A percentile compares a stretch with the other conserved stretches of the same genome.
Conservation (phyloP, 2,329 filamentous ascomycete genomes). For the Pyricularia sp. region DNA sequence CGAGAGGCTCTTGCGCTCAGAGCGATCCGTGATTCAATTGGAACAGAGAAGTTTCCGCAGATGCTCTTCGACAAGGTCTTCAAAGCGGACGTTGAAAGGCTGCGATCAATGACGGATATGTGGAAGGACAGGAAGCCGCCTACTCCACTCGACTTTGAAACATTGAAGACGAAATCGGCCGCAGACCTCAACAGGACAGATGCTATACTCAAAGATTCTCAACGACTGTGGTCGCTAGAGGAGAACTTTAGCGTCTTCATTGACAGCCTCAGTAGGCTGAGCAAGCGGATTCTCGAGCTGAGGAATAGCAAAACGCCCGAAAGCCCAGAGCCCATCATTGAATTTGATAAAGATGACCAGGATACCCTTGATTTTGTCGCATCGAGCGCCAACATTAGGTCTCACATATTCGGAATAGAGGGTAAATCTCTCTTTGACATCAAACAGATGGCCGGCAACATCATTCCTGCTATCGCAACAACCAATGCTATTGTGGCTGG, state of each 20-base stretch:
- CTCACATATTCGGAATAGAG: slow-evolving; percentile 79
- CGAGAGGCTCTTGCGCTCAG: slow-evolving; percentile 75
- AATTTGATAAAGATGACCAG: slow-evolving; percentile 92
- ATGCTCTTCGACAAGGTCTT: slow-evolving; percentile 92
- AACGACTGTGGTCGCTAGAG: slow-evolving; percentile 64
- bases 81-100: slow-evolving; percentile 64
- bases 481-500: slow-evolving; percentile 95
- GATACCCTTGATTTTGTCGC: slow-evolving; percentile 93
- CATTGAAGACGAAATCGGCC: slow-evolving; percentile 38
- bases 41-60: slow-evolving; percentile 60
- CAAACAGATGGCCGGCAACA: slow-evolving; percentile 98
- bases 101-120: slow-evolving; percentile 87
- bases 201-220: slow-evolving; percentile 49
- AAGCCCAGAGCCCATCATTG: slow-evolving; percentile 51
- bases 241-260: slow-evolving; percentile 82
- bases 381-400: slow-evolving; percentile 79
- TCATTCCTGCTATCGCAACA: slow-evolving; percentile 95
- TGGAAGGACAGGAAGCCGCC: slow-evolving; percentile 77
- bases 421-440: slow-evolving; percentile 86
- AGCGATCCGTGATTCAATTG: slow-evolving; percentile 68
- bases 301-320: slow-evolving; percentile 33
- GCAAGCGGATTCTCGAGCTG: slow-evolving; percentile 55
- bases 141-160: slow-evolving; percentile 56
- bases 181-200: slow-evolving; percentile 37
- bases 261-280: slow-evolving; percentile 68